phyloP scores from a whole-genome alignment of 768 basidiomycete genomes.

The Mycena floridula region DNA sequence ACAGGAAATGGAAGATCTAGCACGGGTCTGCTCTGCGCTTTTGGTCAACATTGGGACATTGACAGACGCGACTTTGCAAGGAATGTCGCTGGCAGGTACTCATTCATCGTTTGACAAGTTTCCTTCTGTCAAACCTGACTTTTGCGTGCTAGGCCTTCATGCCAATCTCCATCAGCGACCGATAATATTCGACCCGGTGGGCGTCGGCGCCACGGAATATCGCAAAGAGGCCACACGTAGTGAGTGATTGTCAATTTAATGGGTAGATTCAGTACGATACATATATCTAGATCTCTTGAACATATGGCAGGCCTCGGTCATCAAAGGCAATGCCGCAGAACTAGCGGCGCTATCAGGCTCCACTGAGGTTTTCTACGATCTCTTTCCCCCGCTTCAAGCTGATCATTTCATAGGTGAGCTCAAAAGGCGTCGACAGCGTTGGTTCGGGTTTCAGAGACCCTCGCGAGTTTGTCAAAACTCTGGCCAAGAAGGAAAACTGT shows the following conservation, averaged over 20 bases:
- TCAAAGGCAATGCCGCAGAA: slow-evolving; percentile 93
- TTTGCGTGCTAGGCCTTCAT: slow-evolving; percentile 28
- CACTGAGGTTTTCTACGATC: slow-evolving; percentile 46
- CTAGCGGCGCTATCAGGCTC: slow-evolving; percentile 76
- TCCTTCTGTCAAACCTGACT: neutral
- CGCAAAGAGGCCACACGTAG: slow-evolving; percentile 59
- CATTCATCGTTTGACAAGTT: neutral
- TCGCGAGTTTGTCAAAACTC: slow-evolving; percentile 52
- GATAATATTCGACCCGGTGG: slow-evolving; percentile 88
- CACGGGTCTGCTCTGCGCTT: slow-evolving; percentile 56
- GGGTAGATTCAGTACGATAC: neutral
- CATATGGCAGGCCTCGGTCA: slow-evolving; percentile 80
- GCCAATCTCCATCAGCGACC: slow-evolving; percentile 71
- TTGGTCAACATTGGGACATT: slow-evolving; percentile 88
- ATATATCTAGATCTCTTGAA: slow-evolving; percentile 57
- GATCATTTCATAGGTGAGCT: slow-evolving; percentile 67
- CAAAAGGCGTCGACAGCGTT: slow-evolving; percentile 82
- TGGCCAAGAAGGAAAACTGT: slow-evolving; percentile 74
- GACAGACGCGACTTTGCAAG: slow-evolving; percentile 45
- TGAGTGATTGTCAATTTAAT: slow-evolving; percentile 3
- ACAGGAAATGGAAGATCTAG: slow-evolving; percentile 77
- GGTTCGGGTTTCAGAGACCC: slow-evolving; percentile 78
- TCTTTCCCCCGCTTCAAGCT: neutral
- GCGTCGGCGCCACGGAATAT: slow-evolving; percentile 75
- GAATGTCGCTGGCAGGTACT: slow-evolving; percentile 71